Base-by-base conservation (phyloP, 257 asterid species). In the Ilex aquifolium region DNA sequence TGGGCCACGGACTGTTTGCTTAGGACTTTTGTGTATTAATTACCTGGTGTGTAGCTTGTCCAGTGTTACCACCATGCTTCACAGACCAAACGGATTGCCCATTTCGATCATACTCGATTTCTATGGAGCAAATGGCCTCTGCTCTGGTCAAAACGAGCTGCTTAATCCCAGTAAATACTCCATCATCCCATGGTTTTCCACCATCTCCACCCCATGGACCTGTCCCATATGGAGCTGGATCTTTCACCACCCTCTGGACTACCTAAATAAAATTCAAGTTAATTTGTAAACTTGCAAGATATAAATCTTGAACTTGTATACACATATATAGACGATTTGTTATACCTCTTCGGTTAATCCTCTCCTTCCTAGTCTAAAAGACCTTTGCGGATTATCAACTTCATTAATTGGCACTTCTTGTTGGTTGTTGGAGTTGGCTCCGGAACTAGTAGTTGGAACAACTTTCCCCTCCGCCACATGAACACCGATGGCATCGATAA, bases 191-290 rank as follows among this genome's bases (percentile, higher is more conserved):
- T 12, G 92, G 83, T 65, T 82, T 87, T 63, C 97, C 95, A 32
- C 92, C 85, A 5, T 83, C 90, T 11, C 95, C 97, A 17, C 95
- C 97, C 95, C 95, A 90, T 8, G 97, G 97, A n/a, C 92, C 97
- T 16, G 95, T 69, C 49, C 90, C 95, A 16, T 64, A 80, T 57
- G 97, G 97, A 49, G 88, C 82, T 2, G 95, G 92, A 63, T 78
- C 72, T 68, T 82, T 79, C 73, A 82, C 88, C 46, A 59, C 49
- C 60, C 71, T 60, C 27, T 75, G 85, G 12, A 29, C 76, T 2
- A 49, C 85, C 90, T 82, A 70, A 16, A 15, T 64, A 39, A 52
- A 60, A 27, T 62, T 32, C 17, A 10, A 13, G 14, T 57, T 59
- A 29, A 46, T 71, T 54, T 1, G 27, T 21, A 21, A 21, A 21